Evolutionary conservation across 345 rosid genomes (phyloP), one percentile per base, ranked within the genome.

Genomic region (Syzygium oleosum): DNA sequence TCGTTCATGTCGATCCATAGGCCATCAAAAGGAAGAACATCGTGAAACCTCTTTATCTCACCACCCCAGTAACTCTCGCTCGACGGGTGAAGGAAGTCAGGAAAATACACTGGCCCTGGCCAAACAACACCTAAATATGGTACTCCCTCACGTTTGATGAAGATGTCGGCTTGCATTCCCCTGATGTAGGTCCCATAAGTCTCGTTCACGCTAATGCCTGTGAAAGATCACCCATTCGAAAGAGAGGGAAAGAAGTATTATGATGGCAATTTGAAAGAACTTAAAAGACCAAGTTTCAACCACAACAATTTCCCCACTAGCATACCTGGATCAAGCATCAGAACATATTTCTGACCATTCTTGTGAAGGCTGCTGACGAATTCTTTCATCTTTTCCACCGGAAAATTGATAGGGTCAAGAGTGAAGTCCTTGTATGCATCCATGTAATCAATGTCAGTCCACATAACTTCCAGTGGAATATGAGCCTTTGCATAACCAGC

Each of bases 1-100:
- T 95, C 97, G 21, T 96, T 96, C 98, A 96, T 96, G 91, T 96
- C 98, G 61, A 96, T 56, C 98, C 98, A 96, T 61, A 95, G 54
- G 83, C 97, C 98, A 88, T 96, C 98, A 29, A 93, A 41, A 3
- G 94, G 92, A 17, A 96, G 90, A 86, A 86, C 38, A 13, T 94
- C 90, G 14, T 86, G 92, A 87, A 95, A 96, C n/a, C 84, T 68
- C 85, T 91, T 88, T 89, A 96, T 94, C 87, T 96, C 98, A 14
- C 90, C 89, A 51, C 86, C 87, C 98, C 98, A 96, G 85, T 86
- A 96, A 68, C 84, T 56, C 84, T 78, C 65, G 27, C 92, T 86
- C 11, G 51, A 88, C 6, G 97, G 96, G 80, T 96, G 91, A 51
- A 93, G 85, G 87, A 96, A 96, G 87, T 96, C 97, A 1, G 98